Evolutionary conservation across 176 grass and related monocot genomes (phyloP), one percentile per base, ranked within the genome.

Genomic region (Oryza meyeriana): DNA sequence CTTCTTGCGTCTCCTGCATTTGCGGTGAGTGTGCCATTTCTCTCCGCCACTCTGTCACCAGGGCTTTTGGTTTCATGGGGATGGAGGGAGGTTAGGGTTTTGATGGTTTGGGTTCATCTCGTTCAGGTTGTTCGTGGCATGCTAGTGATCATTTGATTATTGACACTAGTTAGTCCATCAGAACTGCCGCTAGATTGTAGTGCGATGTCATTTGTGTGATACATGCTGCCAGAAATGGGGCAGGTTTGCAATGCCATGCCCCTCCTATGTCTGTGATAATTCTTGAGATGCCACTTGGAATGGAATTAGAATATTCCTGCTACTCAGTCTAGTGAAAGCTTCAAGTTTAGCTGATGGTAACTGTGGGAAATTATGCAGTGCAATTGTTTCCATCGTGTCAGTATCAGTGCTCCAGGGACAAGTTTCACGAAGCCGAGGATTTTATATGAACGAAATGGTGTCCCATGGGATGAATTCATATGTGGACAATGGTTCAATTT

Each of bases 1-100:
- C 72, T 90, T 95, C 80, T 70, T 93, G 77, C 89, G 42, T 63
- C 90, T 38, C 85, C 87, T 7, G 85, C 87, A 3, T 96, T 99
- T 40, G 26, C 80, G 85, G 97, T 99, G 72, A 68, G 97, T 94
- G 75, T 35, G 72, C 30, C 7, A 57, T 39, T 83, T 48, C 65
- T 75, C 12, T 81, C 57, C 64, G 66, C 48, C 26, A 17, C 12
- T 71, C 25, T 33, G 52, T 44, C 33, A 13, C 31, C 25, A 38
- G 32, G 36, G 27, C 73, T 59, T 84, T 80, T 55, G 24, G 47
- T 79, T 76, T 30, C 69, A 62, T 81, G 14, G 58, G 16, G 50
- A 52, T 16, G 18, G 44, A 65, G 18, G 55, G 66, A 59, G 28
- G 34, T 67, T 84, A 75, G 34, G 33, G 52, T 61, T 79, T 59